Conservation (phyloP, 352 stramenopile species). For the Phytopythium aichiense region DNA sequence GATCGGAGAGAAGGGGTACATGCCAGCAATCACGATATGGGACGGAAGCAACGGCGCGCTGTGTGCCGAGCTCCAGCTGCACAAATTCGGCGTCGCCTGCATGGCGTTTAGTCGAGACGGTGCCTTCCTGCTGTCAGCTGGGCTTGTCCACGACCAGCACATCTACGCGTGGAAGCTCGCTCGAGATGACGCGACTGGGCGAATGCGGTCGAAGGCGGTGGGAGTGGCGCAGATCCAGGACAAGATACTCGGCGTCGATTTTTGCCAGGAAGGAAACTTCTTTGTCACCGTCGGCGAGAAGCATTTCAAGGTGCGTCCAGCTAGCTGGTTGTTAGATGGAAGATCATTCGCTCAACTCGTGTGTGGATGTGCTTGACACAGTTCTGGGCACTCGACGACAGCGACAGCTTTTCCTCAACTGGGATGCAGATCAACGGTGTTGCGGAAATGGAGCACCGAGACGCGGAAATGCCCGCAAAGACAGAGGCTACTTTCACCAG, state of each 20-base stretch:
- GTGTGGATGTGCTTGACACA: slow-evolving; percentile 13
- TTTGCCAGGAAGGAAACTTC: slow-evolving; percentile 60
- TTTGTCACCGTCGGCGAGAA: slow-evolving; percentile 83
- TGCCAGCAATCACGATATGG: slow-evolving; percentile 86
- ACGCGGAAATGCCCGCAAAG: slow-evolving; percentile 58
- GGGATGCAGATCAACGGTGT: slow-evolving; percentile 51
- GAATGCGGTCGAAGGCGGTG: slow-evolving; percentile 31
- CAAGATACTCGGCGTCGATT: slow-evolving; percentile 73
- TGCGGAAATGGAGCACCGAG: slow-evolving; percentile 51
- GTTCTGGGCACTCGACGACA: slow-evolving; percentile 73
- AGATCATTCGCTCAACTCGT: not conserved
- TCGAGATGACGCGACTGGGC: slow-evolving; percentile 9
- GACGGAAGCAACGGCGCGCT: slow-evolving; percentile 72
- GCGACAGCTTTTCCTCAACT: slow-evolving; percentile 45
- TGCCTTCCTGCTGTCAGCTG: slow-evolving; percentile 56
- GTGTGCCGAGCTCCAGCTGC: slow-evolving; percentile 73
- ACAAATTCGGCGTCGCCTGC: slow-evolving; percentile 81
- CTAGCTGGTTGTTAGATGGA: no score
- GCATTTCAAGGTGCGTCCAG: slow-evolving; percentile 54
- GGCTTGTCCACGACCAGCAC: slow-evolving; percentile 81
- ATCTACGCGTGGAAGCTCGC: slow-evolving; percentile 70
- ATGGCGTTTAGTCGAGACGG: slow-evolving; percentile 74
- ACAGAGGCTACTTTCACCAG: slow-evolving; percentile 63
- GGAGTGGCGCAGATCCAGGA: slow-evolving; percentile 52
- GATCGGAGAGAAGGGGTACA: slow-evolving; percentile 85